phyloP scores from a whole-genome alignment of 352 stramenopile species.

The Phytophthora hibernalis region DNA sequence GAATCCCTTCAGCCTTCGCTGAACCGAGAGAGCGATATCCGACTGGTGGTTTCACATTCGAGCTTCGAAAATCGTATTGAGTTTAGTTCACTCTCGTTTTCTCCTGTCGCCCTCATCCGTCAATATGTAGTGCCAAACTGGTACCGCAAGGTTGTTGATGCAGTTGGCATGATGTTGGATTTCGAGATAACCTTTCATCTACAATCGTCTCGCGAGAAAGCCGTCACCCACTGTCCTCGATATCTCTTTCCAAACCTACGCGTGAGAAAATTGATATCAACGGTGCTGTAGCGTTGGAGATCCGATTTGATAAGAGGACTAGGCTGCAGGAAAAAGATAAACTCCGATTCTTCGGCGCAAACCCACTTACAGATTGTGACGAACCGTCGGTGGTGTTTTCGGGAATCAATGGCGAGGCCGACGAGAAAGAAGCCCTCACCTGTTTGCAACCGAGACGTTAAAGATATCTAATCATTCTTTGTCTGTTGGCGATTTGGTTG shows the following conservation, averaged over 20 bases:
- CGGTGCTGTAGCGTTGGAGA: constrained; percentile 69
- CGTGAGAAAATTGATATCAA: constrained; percentile 45
- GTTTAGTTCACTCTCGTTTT: constrained; percentile 32
- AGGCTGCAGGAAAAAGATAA: constrained; percentile 44
- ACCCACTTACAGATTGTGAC: background rate
- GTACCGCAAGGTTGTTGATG: constrained; percentile 70
- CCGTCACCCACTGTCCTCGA: constrained; percentile 41
- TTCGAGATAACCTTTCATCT: constrained; percentile 50
- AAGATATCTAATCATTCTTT: constrained; percentile 37
- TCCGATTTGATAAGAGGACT: constrained; percentile 71
- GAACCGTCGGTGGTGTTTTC: constrained; percentile 25
- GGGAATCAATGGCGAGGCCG: constrained; percentile 43
- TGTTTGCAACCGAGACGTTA: constrained; percentile 51
- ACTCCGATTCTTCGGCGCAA: constrained; percentile 32
- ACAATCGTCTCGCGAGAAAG: constrained; percentile 61
- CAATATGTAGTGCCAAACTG: constrained; percentile 47
- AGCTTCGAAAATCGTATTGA: constrained; percentile 31
- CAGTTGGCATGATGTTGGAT: constrained; percentile 62
- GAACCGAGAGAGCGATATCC: constrained; percentile 17
- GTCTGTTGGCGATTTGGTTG: constrained; percentile 57
- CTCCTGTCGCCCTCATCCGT: constrained; percentile 47
- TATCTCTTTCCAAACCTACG: background rate
- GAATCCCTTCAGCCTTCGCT: constrained; percentile 17
- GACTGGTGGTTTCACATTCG: constrained; percentile 37
- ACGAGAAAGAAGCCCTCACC: constrained; percentile 34